These are phyloP conservation scores for Kockiozyma suomiensis DNA, from an alignment of 805 yeast species.

Conservation along the genomic window DNA sequence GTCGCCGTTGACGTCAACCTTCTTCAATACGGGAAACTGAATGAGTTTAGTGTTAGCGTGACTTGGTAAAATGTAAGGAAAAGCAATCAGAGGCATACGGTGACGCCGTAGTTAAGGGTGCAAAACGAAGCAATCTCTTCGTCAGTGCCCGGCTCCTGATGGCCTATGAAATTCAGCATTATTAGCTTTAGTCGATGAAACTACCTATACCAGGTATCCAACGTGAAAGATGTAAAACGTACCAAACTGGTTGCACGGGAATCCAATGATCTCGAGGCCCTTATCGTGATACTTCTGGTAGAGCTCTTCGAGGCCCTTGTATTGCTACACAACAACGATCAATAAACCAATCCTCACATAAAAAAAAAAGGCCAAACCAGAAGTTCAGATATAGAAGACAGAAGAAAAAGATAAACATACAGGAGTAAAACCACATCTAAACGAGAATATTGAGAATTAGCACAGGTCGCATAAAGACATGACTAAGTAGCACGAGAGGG, in stretches of 20 bases:
- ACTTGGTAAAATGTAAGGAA: neutral
- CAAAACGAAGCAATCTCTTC: constrained; percentile 73
- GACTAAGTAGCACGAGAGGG: neutral
- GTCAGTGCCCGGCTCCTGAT: constrained; percentile 70
- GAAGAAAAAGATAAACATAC: constrained; percentile 9
- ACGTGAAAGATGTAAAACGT: neutral
- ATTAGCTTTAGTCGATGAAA: neutral
- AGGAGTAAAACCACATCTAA: constrained; percentile 38
- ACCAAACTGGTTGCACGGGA: constrained; percentile 92
- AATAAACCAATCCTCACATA: neutral
- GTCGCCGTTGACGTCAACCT: constrained; percentile 87
- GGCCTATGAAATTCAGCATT: constrained; percentile 37
- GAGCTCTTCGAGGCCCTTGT: constrained; percentile 66
- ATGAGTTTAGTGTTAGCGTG: no score
- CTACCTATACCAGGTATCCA: no score
- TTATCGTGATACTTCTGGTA: constrained; percentile 63
- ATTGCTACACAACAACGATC: constrained; percentile 53
- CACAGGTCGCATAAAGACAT: no score
- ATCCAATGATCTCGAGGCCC: constrained; percentile 73
- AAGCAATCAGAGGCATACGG: constrained; percentile 37
- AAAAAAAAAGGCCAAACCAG: no score
- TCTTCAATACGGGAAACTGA: constrained; percentile 78
- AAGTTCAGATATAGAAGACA: no score
- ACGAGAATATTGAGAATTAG: neutral
- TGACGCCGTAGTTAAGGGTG: constrained; percentile 79